A percentile compares a stretch with the other conserved stretches of the same genome.
These are phyloP conservation scores for Centaurea solstitialis DNA, from an alignment of 129 eudicot genomes.

Conservation along the genomic window DNA sequence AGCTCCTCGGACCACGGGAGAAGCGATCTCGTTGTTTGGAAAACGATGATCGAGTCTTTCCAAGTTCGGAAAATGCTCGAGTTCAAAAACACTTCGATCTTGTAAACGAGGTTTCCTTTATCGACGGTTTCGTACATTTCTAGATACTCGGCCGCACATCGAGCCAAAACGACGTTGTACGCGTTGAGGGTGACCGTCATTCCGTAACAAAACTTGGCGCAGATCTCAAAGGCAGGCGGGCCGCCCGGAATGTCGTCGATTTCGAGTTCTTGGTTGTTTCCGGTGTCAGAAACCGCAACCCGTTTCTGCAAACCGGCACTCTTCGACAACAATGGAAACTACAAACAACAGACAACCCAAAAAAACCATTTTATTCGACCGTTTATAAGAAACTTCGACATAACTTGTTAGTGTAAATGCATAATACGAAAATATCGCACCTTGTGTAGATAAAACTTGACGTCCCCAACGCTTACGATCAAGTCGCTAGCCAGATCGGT, in stretches of 20 bases:
- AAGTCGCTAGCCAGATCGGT: slow-evolving; percentile 76
- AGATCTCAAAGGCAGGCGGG: slow-evolving; percentile 76
- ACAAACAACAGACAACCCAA: slow-evolving; percentile 5
- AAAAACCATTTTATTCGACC: slow-evolving; percentile 5
- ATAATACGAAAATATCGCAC: slow-evolving; percentile 31
- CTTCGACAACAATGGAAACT: slow-evolving; percentile 89
- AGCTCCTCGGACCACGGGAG: slow-evolving; percentile 85
- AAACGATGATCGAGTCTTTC: slow-evolving; percentile 89
- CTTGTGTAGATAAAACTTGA: slow-evolving; percentile 87
- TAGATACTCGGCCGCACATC: slow-evolving; percentile 89
- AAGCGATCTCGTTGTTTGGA: slow-evolving; percentile 72
- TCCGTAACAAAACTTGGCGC: slow-evolving; percentile 83
- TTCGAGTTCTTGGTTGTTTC: slow-evolving; percentile 48
- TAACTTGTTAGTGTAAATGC: not conserved
- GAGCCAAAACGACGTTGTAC: slow-evolving; percentile 82
- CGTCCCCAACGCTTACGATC: slow-evolving; percentile 63
- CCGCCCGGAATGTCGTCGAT: slow-evolving; percentile 79
- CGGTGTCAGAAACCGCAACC: slow-evolving; percentile 50
- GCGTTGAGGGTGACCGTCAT: slow-evolving; percentile 88
- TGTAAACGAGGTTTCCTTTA: slow-evolving; percentile 79
- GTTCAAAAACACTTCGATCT: slow-evolving; percentile 75
- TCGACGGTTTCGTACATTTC: slow-evolving; percentile 86
- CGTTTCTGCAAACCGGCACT: slow-evolving; percentile 74
- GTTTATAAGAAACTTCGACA: not conserved
- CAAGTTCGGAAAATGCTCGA: slow-evolving; percentile 82